Evolutionary conservation across 352 stramenopile species (phyloP).

Genomic region (Globisporangium takayamanum): DNA sequence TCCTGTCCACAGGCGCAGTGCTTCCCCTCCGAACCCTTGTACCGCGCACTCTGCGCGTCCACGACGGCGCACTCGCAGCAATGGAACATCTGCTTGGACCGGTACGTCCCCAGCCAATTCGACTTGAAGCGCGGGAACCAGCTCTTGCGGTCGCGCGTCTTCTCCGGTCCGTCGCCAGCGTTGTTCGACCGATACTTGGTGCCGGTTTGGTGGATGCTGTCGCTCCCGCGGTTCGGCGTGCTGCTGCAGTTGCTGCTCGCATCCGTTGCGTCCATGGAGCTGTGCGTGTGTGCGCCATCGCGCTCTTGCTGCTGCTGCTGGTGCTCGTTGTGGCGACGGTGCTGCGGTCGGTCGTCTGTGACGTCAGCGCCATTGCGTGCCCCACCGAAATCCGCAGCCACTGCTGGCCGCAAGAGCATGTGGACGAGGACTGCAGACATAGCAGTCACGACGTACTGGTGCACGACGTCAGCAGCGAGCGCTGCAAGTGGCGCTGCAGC

Average conservation of each 20-base stretch:
- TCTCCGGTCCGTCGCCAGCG: constrained; percentile 71
- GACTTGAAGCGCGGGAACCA: constrained; percentile 88
- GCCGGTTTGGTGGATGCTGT: constrained; percentile 53
- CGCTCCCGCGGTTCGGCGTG: constrained; percentile 3
- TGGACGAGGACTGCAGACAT: constrained; percentile 5
- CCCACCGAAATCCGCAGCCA: constrained; percentile 4
- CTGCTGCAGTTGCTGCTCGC: neutral
- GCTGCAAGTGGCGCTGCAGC: neutral
- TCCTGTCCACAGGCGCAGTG: constrained; percentile 76
- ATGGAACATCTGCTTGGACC: constrained; percentile 82
- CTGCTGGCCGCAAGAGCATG: constrained; percentile 3
- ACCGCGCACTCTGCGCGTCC: constrained; percentile 33
- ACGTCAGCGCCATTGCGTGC: neutral
- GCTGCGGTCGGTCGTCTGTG: neutral
- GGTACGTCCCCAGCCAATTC: constrained; percentile 82
- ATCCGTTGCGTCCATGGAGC: neutral
- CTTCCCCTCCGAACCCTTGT: constrained; percentile 77
- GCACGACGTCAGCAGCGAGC: neutral
- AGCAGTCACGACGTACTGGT: constrained; percentile 6
- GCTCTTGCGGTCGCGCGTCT: constrained; percentile 80
- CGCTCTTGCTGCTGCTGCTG: neutral
- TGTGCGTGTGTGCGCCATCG: neutral
- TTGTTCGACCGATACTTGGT: constrained; percentile 67
- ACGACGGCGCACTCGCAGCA: constrained; percentile 78
- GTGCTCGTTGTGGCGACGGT: neutral